Evolutionary conservation across 768 basidiomycete genomes (phyloP).

Genomic region (Termitomyces sp.): DNA sequence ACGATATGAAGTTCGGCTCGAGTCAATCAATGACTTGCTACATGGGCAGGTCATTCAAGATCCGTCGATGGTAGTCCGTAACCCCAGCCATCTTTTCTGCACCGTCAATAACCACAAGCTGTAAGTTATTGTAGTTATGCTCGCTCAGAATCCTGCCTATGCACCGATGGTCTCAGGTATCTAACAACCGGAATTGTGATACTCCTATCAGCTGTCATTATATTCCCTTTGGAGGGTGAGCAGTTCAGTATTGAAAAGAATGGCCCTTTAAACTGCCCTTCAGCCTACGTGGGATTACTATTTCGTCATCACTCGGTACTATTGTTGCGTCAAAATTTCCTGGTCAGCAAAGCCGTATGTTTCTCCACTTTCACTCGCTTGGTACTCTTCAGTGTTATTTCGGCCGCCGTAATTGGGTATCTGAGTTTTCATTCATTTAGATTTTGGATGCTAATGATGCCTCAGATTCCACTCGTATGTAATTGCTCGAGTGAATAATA

Average conservation of each 20-base stretch:
- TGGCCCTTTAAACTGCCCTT: neutral
- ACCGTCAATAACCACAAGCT: neutral
- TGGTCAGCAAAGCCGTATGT: neutral
- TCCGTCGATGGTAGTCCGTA: neutral
- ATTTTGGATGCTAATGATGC: neutral
- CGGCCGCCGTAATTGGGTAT: slow-evolving; percentile 1
- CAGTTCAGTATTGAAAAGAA: no score
- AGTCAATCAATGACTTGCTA: neutral
- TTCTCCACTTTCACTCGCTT: slow-evolving; percentile 3
- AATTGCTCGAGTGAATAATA: slow-evolving; percentile 4
- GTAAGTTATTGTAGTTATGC: neutral
- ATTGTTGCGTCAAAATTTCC: neutral
- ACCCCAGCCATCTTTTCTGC: neutral
- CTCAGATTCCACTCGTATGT: slow-evolving; percentile 1
- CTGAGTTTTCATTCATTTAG: neutral
- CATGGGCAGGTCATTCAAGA: neutral
- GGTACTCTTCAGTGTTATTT: slow-evolving; percentile 2
- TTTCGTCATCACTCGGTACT: neutral
- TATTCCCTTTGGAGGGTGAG: neutral
- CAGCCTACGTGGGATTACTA: slow-evolving; percentile 1
- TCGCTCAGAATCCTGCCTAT: neutral
- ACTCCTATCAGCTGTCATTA: neutral
- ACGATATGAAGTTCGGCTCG: neutral
- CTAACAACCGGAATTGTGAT: neutral
- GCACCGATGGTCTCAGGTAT: neutral